Evolutionary conservation across 352 stramenopile species (phyloP).

Genomic region (Pythium oligandrum): DNA sequence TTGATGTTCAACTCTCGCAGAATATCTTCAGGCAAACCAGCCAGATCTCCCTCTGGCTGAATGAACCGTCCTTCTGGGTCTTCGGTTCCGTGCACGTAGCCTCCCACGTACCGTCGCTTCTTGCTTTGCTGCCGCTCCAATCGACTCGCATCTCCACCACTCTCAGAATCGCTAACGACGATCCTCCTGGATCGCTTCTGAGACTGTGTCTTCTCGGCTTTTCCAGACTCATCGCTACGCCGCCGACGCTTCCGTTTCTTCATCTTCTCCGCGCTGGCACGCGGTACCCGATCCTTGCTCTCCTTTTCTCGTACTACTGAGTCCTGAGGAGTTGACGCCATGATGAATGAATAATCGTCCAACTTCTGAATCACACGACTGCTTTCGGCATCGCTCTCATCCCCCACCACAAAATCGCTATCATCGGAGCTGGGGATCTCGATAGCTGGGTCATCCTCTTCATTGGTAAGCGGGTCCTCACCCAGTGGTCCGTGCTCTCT

Average conservation of each 20-base stretch:
- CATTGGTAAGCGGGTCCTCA: no score
- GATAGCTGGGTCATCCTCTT: conserved; percentile 16
- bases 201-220: no score
- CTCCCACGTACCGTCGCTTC: conserved; percentile 54
- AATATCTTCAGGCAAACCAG: conserved; percentile 73
- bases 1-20: conserved; percentile 49
- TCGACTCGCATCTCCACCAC: no score
- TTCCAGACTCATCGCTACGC: no score
- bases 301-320: background rate
- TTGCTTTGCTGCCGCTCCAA: conserved; percentile 8
- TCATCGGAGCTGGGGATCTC: conserved; percentile 20
- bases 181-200: no score
- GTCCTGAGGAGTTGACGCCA: background rate
- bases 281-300: background rate
- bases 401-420: conserved; percentile 21
- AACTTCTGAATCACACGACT: background rate
- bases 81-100: conserved; percentile 52
- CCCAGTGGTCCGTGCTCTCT: no score
- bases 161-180: no score
- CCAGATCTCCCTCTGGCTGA: conserved; percentile 76
- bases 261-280: background rate
- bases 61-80: conserved; percentile 73
- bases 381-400: conserved; percentile 2
- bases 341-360: conserved; percentile 15
- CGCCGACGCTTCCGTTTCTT: conserved; percentile 1